Conservation (phyloP, 148 eudicot genomes). For the Camellia granthamiana region DNA sequence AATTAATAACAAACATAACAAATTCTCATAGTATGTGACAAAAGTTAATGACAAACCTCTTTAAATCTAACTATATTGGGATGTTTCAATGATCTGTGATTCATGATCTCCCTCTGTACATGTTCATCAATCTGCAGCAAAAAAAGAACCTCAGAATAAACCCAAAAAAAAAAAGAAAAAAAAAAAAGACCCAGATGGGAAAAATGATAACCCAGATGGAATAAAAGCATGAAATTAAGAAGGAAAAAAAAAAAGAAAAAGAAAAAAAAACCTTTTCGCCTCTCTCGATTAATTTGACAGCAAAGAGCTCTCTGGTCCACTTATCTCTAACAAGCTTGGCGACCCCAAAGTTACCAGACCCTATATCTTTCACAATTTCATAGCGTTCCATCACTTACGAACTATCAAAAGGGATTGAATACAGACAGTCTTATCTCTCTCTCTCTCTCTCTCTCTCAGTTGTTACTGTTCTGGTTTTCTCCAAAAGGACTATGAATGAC, state of each 20-base stretch:
- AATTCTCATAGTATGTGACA: neutral
- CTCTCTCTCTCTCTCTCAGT: too few species aligned
- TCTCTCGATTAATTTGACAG: slow-evolving; percentile 81
- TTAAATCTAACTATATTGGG: slow-evolving; percentile 81
- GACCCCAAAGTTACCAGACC: slow-evolving; percentile 86
- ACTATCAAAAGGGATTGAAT: neutral
- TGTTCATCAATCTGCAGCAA: slow-evolving; percentile 78
- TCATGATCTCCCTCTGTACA: slow-evolving; percentile 89
- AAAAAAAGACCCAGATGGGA: neutral
- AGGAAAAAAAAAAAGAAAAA: neutral
- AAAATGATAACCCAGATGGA: slow-evolving; percentile 7
- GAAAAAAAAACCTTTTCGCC: slow-evolving; percentile 59
- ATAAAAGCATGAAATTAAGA: neutral
- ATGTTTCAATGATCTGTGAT: slow-evolving; percentile 84
- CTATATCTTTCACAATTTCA: slow-evolving; percentile 64
- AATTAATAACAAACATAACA: neutral
- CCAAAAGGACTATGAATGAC: neutral
- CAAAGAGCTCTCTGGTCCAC: slow-evolving; percentile 50
- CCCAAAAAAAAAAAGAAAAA: neutral
- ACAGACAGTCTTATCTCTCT: neutral
- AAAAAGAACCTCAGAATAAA: neutral
- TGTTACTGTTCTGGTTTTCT: neutral
- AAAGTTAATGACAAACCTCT: slow-evolving; percentile 41
- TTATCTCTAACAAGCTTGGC: slow-evolving; percentile 83
- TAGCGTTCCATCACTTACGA: slow-evolving; percentile 60